Evolutionary conservation across 768 basidiomycete genomes (phyloP).

Genomic region (Agrocybe chaxingu): DNA sequence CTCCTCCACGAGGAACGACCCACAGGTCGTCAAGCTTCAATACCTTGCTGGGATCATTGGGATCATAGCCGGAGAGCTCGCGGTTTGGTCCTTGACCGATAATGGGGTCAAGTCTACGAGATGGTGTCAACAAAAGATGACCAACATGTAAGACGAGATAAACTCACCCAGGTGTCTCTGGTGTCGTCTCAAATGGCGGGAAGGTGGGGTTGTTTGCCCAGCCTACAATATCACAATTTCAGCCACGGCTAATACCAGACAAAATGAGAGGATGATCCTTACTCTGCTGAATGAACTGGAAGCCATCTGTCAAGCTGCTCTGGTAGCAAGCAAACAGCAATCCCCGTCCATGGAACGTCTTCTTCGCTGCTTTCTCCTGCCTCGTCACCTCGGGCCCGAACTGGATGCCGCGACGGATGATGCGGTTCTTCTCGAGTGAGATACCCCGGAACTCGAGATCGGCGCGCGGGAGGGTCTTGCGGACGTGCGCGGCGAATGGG

Average conservation of each 20-base stretch:
- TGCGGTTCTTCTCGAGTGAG: conserved; percentile 30
- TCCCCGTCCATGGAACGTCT: conserved; percentile 44
- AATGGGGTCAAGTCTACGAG: conserved; percentile 15
- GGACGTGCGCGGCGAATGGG: conserved; percentile 45
- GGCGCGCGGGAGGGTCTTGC: conserved; percentile 43
- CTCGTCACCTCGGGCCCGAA: conserved; percentile 48
- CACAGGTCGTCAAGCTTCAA: conserved; percentile 29
- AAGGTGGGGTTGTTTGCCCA: conserved; percentile 36
- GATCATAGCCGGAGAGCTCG: conserved; percentile 36
- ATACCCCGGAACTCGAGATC: conserved; percentile 28
- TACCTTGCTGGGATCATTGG: conserved; percentile 36
- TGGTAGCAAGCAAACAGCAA: conserved; percentile 43
- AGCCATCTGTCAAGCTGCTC: conserved; percentile 34
- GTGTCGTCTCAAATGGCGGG: conserved; percentile 22
- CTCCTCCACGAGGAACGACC: conserved; percentile 44
- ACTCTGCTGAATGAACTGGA: conserved; percentile 39
- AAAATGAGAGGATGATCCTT: neutral
- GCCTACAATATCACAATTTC: conserved; percentile 12
- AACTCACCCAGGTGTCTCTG: conserved; percentile 27
- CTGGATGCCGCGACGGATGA: conserved; percentile 45
- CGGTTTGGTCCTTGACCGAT: conserved; percentile 15
- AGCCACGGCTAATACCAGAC: neutral
- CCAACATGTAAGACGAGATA: neutral
- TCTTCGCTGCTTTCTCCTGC: conserved; percentile 28
- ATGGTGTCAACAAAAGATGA: neutral